phyloP scores from a whole-genome alignment of 2,329 filamentous ascomycete genomes.

The Dactylellina parvicollis region DNA sequence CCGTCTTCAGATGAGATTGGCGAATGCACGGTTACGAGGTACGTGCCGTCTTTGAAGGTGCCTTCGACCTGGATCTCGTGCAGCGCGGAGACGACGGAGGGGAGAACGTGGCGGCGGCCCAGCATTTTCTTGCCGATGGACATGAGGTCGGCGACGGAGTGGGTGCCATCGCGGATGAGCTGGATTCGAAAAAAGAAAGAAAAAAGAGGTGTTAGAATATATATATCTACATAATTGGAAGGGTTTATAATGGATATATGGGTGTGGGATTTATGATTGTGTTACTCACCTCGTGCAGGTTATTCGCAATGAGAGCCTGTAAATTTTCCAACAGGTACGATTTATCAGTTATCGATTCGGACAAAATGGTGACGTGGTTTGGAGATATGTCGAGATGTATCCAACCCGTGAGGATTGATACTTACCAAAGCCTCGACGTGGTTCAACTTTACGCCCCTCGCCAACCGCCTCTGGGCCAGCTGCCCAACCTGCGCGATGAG shows the following conservation, averaged over 20 bases:
- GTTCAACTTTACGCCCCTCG: conserved; percentile 86
- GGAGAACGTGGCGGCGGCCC: conserved; percentile 88
- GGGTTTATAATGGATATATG: neutral
- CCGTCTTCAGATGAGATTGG: conserved; percentile 88
- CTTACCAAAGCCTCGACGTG: conserved; percentile 84
- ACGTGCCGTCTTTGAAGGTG: conserved; percentile 89
- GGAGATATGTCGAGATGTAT: no score
- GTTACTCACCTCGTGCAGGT: conserved; percentile 78
- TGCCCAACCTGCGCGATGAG: conserved; percentile 87
- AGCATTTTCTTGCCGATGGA: conserved; percentile 88
- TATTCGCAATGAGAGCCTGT: conserved; percentile 80
- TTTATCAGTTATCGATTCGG: no score
- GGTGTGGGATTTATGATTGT: neutral
- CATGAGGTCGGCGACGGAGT: conserved; percentile 94
- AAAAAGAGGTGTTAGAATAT: neutral
- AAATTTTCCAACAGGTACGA: neutral
- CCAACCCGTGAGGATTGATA: conserved; percentile 19
- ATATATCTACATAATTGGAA: neutral
- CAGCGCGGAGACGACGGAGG: conserved; percentile 77
- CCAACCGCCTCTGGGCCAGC: conserved; percentile 86
- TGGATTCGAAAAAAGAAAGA: no score
- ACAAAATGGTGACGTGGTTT: no score
- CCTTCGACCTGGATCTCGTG: conserved; percentile 91
- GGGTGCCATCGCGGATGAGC: conserved; percentile 94
- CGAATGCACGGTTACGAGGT: conserved; percentile 92